phyloP scores from a whole-genome alignment of 345 rosid species.

The Geranium rotundifolium region DNA sequence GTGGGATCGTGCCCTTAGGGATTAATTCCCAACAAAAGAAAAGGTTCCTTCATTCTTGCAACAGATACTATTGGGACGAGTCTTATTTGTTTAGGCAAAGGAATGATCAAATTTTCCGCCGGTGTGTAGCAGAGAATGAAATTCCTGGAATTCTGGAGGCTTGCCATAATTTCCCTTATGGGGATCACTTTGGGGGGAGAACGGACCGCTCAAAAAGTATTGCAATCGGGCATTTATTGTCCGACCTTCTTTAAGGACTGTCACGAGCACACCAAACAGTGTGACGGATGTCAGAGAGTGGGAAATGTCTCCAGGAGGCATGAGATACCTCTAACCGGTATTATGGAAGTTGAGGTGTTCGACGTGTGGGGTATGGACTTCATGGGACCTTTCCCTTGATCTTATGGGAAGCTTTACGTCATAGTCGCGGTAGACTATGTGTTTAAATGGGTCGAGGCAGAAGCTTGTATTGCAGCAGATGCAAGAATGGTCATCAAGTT shows the following conservation, averaged over 20 bases:
- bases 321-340: neutral
- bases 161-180: too few relatives aligned
- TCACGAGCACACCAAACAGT: neutral
- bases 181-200: too few relatives aligned
- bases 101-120: too few relatives aligned
- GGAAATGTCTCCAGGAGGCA: neutral
- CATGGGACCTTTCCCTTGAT: neutral
- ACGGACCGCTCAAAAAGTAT: too few relatives aligned
- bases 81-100: too few relatives aligned
- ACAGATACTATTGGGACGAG: neutral
- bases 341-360: neutral
- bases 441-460: neutral
- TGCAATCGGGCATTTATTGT: neutral
- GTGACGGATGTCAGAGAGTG: too few relatives aligned
- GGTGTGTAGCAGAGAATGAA: too few relatives aligned
- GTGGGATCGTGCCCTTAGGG: too few relatives aligned
- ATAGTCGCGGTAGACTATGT: neutral
- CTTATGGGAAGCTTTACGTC: neutral
- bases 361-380: too few relatives aligned
- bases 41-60: neutral
- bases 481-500: neutral
- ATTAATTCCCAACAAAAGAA: too few relatives aligned
- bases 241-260: neutral
- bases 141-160: too few relatives aligned
- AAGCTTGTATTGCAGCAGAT: too few relatives aligned